phyloP scores from a whole-genome alignment of 805 yeast species.

The Wilhelminamyces savonicus region DNA sequence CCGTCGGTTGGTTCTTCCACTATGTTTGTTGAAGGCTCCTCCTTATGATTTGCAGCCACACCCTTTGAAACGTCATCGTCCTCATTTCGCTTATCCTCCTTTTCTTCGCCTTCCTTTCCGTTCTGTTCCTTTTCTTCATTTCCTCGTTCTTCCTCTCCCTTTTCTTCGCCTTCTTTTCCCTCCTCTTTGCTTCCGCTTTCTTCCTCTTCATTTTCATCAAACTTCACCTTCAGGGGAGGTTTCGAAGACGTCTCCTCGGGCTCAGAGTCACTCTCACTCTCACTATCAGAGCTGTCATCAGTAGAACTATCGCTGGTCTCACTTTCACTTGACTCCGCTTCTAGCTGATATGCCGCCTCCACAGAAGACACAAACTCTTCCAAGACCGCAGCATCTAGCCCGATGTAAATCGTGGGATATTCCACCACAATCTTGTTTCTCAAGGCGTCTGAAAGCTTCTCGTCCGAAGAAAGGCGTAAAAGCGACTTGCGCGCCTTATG shows the following conservation, averaged over 20 bases:
- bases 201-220: neutral
- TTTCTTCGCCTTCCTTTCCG: neutral
- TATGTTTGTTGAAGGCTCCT: too few species aligned
- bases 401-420: slow-evolving; percentile 63
- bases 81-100: neutral
- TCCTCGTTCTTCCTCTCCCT: neutral
- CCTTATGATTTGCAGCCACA: neutral
- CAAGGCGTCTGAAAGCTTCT: slow-evolving; percentile 43
- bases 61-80: neutral
- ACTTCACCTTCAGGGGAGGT: neutral
- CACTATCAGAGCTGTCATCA: slow-evolving; percentile 5
- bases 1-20: too few species aligned
- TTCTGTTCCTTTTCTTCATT: neutral
- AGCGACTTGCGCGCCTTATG: slow-evolving; percentile 16
- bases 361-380: too few species aligned
- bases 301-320: too few species aligned
- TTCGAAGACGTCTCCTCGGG: slow-evolving; percentile 5
- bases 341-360: too few species aligned
- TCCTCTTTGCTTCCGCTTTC: neutral
- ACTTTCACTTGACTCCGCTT: too few species aligned
- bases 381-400: too few species aligned
- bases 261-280: slow-evolving; percentile 6
- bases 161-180: neutral
- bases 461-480: slow-evolving; percentile 27
- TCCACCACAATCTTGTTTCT: slow-evolving; percentile 61